Conservation (phyloP, 345 rosid species). For the Eutrema yunnanense region DNA sequence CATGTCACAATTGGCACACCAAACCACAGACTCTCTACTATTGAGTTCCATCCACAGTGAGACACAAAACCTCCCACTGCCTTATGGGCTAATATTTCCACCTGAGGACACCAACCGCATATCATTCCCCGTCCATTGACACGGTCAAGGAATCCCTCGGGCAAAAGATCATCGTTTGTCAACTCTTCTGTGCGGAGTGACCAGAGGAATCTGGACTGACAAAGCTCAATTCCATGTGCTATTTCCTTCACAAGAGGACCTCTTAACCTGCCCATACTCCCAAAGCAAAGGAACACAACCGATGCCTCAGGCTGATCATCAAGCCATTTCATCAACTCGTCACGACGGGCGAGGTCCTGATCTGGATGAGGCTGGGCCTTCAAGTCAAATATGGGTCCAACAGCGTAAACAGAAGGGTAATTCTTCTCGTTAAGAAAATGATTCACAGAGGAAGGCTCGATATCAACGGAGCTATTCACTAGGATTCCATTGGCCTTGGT, state of each 20-base stretch:
- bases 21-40: constrained; percentile 31
- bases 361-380: constrained; percentile 31
- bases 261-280: constrained; percentile 38
- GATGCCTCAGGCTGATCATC: constrained; percentile 44
- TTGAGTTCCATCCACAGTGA: constrained; percentile 36
- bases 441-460: constrained; percentile 37
- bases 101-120: constrained; percentile 35
- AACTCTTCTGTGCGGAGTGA: constrained; percentile 22
- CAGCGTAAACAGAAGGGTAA: constrained; percentile 34
- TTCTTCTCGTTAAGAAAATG: constrained; percentile 14
- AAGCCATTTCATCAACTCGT: constrained; percentile 42
- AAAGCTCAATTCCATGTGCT: constrained; percentile 41
- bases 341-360: constrained; percentile 19
- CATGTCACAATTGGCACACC: constrained; percentile 39
- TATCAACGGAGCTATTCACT: constrained; percentile 39
- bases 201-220: constrained; percentile 39
- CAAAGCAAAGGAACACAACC: constrained; percentile 54
- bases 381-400: constrained; percentile 39
- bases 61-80: constrained; percentile 30
- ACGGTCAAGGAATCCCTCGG: constrained; percentile 34
- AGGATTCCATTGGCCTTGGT: constrained; percentile 36
- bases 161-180: constrained; percentile 22
- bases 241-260: constrained; percentile 38
- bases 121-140: constrained; percentile 30
- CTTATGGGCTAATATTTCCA: constrained; percentile 28